Percentiles rank a stretch among this genome's conserved stretches.
Conservation (phyloP, 1,139 yeast genomes). For the Candida gigantensis region DNA sequence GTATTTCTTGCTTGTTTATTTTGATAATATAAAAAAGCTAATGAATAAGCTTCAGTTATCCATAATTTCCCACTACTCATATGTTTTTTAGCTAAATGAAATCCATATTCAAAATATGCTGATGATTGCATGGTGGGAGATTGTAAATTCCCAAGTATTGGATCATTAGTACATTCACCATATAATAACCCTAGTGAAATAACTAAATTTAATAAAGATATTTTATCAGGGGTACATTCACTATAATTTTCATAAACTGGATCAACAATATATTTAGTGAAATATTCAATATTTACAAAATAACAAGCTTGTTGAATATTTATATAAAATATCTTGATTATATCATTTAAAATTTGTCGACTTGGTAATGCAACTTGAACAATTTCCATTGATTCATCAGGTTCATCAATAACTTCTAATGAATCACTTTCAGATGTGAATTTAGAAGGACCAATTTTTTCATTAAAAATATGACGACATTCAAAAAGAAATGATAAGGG, state of each 20-base stretch:
- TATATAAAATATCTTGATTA: constrained; percentile 10
- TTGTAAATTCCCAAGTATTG: constrained; percentile 10
- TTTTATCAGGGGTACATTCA: constrained; percentile 13
- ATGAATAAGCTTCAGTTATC: constrained; percentile 41
- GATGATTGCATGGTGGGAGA: constrained; percentile 13
- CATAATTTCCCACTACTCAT: constrained; percentile 27
- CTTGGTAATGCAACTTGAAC: constrained; percentile 15
- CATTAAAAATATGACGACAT: constrained; percentile 22
- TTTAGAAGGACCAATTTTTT: constrained; percentile 14
- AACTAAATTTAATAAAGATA: constrained; percentile 14
- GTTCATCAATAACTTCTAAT: constrained; percentile 14
- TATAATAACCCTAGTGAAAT: constrained; percentile 16
- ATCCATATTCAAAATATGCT: constrained; percentile 16
- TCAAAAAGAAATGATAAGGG: constrained; percentile 26
- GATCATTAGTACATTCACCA: constrained; percentile 14
- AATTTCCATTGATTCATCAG: constrained; percentile 13
- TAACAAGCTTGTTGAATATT: constrained; percentile 15
- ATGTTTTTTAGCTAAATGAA: constrained; percentile 13
- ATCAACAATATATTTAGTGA: constrained; percentile 9
- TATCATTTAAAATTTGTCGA: constrained; percentile 7
- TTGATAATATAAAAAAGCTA: constrained; percentile 40
- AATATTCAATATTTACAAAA: constrained; percentile 13
- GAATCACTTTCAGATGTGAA: constrained; percentile 12
- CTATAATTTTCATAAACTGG: constrained; percentile 13
- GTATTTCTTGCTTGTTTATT: constrained; percentile 37